These are phyloP conservation scores for Ochromonas danica DNA, from an alignment of 108 stramenopile genomes.

Conservation along the genomic window DNA sequence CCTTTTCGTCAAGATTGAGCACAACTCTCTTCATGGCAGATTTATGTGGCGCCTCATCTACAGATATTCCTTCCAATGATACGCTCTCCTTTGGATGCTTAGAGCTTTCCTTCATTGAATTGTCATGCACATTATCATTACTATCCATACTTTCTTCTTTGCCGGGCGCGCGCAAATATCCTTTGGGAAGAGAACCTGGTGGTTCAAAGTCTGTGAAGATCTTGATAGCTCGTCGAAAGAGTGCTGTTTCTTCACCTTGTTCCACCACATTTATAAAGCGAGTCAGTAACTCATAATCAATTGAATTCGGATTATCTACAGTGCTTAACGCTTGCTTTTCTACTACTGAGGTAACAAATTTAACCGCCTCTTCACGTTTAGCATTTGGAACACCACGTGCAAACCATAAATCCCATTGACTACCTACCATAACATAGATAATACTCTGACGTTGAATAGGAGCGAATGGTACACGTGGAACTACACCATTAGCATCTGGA, in stretches of 20 bases:
- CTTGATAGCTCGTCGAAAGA: background rate
- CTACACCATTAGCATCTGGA: constrained; percentile 1
- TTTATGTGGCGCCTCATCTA: too few species aligned
- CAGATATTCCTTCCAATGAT: too few species aligned
- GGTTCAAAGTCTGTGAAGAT: constrained; percentile 26
- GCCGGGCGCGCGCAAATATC: too few species aligned
- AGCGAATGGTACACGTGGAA: background rate
- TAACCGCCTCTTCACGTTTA: background rate
- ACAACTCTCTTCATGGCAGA: too few species aligned
- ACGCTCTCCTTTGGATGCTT: too few species aligned
- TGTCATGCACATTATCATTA: too few species aligned
- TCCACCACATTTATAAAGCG: background rate
- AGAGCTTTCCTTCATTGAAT: too few species aligned
- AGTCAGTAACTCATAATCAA: background rate
- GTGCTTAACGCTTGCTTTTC: background rate
- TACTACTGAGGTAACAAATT: background rate
- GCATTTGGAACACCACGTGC: constrained; percentile 1
- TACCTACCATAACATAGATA: background rate
- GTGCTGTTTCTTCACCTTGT: constrained; percentile 6
- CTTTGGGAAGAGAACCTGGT: too few species aligned
- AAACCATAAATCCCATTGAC: constrained; percentile 23
- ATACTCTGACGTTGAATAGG: background rate
- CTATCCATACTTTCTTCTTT: too few species aligned
- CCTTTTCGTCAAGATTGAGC: too few species aligned
- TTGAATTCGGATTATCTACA: background rate